Conservation (phyloP, 192 early-diverging fungal species). For the Thamnidium elegans region DNA sequence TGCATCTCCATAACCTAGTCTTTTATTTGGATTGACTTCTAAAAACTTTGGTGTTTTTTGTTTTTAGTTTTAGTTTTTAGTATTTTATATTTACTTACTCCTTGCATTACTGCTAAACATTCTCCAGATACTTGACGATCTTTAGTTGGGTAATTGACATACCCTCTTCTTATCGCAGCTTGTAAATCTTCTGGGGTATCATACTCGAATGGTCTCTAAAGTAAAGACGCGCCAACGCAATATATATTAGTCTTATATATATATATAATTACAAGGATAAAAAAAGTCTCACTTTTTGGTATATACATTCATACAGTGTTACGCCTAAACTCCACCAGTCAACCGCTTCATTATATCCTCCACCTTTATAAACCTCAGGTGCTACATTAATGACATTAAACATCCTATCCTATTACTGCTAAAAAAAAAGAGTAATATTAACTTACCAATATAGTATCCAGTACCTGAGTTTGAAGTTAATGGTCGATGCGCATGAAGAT, state of each 20-base stretch:
- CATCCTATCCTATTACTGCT: not conserved
- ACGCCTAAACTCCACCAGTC: constrained; percentile 99
- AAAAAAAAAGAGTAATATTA: not conserved
- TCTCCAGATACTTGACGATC: constrained; percentile 52
- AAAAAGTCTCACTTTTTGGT: constrained; percentile 54
- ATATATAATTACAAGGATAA: too few relatives aligned
- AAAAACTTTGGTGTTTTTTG: constrained; percentile 43
- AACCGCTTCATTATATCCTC: constrained; percentile 79
- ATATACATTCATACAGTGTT: constrained; percentile 84
- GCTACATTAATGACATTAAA: constrained; percentile 35
- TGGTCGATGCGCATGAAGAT: constrained; percentile 51
- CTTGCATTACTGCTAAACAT: constrained; percentile 67
- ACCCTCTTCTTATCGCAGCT: constrained; percentile 60
- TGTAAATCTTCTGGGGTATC: constrained; percentile 59
- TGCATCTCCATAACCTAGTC: constrained; percentile 46
- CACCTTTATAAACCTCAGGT: constrained; percentile 65
- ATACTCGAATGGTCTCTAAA: constrained; percentile 64
- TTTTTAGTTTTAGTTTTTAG: not conserved
- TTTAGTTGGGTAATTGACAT: constrained; percentile 63
- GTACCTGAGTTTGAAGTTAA: constrained; percentile 87
- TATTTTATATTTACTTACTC: constrained; percentile 40
- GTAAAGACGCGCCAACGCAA: too few relatives aligned
- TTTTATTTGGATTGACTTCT: constrained; percentile 44
- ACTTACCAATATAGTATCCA: constrained; percentile 86
- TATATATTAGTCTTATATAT: not conserved